These are phyloP conservation scores for Leishmania turanica DNA, from an alignment of 208 protist species.

Conservation along the genomic window DNA sequence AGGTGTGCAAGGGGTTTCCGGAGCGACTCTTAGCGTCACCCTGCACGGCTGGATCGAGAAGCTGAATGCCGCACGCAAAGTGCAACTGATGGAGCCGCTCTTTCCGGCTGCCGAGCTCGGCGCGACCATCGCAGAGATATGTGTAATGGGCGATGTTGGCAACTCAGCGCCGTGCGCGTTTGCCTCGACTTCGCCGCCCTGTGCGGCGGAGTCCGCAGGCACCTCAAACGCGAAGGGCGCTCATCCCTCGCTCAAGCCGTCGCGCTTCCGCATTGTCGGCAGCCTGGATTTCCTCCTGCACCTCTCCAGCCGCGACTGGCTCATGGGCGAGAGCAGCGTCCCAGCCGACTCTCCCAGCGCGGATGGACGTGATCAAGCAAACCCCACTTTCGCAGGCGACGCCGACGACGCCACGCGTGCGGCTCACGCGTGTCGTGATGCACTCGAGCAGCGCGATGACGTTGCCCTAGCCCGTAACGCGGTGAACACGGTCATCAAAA, in stretches of 20 bases:
- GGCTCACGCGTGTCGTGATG: slow-evolving; percentile 18
- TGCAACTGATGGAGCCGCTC: slow-evolving; percentile 30
- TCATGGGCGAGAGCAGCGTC: slow-evolving; percentile 8
- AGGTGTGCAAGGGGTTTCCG: background rate
- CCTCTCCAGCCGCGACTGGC: slow-evolving; percentile 8
- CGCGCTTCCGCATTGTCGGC: slow-evolving; percentile 16
- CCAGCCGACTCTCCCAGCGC: background rate
- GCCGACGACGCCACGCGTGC: background rate
- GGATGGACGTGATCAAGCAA: background rate
- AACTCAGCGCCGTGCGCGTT: background rate
- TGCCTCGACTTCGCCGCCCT: background rate
- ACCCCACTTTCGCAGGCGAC: background rate
- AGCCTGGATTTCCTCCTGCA: slow-evolving; percentile 30
- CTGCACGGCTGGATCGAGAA: slow-evolving; percentile 51
- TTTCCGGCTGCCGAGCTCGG: background rate
- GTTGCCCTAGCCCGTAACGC: slow-evolving; percentile 31
- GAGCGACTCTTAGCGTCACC: background rate
- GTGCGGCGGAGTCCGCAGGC: background rate
- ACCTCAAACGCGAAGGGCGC: background rate
- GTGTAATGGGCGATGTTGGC: too few relatives aligned
- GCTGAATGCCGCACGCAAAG: slow-evolving; percentile 21
- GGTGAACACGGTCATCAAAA: slow-evolving; percentile 36
- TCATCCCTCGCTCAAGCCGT: background rate
- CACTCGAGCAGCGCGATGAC: slow-evolving; percentile 36
- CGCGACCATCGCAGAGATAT: background rate